Evolutionary conservation across 352 stramenopile species (phyloP).

Genomic region (Pythium dissotocum): DNA sequence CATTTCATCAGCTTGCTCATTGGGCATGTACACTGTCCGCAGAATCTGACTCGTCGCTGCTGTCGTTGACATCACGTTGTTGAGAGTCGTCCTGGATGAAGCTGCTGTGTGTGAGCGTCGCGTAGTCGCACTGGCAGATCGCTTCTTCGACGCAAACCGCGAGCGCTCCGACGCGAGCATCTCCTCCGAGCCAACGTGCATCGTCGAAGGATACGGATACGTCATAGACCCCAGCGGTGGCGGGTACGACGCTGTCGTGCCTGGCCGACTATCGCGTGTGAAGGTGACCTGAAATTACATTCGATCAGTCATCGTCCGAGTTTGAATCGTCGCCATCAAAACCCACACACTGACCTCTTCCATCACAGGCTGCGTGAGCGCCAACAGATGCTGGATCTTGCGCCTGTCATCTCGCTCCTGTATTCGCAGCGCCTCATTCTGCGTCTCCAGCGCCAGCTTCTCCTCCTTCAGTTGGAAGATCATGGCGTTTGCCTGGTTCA

Average conservation of each 20-base stretch:
- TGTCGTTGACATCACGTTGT: background rate
- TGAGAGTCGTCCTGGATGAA: background rate
- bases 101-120: background rate
- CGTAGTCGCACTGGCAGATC: background rate
- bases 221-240: conserved; percentile 34
- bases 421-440: conserved; percentile 70
- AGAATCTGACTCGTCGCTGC: conserved; percentile 37
- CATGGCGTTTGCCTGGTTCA: conserved; percentile 54
- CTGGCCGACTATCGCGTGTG: conserved; percentile 69
- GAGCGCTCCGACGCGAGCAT: conserved; percentile 25
- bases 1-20: conserved; percentile 58
- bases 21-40: conserved; percentile 79
- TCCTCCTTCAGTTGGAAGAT: conserved; percentile 70
- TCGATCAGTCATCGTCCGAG: too few relatives aligned
- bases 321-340: background rate
- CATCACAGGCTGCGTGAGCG: conserved; percentile 76
- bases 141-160: conserved; percentile 1
- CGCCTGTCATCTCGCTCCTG: conserved; percentile 73
- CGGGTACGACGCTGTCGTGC: conserved; percentile 52
- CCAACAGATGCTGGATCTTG: conserved; percentile 83
- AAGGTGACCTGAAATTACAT: conserved; percentile 53
- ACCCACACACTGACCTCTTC: conserved; percentile 48
- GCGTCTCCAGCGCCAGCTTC: conserved; percentile 56
- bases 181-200: conserved; percentile 66
- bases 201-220: conserved; percentile 70